phyloP scores from a whole-genome alignment of 495 filamentous ascomycete species.

The Penicillium macrosclerotiorum region DNA sequence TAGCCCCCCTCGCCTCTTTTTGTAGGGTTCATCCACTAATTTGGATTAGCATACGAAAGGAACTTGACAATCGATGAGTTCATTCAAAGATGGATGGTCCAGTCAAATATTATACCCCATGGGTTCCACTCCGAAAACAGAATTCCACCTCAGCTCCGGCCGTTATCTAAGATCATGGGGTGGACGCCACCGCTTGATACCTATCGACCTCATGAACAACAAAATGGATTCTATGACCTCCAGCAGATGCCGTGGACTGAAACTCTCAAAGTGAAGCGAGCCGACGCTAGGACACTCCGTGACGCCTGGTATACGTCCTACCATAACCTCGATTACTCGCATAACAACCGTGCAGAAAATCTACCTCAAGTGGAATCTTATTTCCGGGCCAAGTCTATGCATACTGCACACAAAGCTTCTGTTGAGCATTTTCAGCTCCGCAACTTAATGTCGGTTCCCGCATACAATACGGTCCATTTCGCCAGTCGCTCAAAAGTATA shows the following conservation, averaged over 20 bases:
- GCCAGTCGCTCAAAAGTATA: conserved; percentile 58
- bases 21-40: conserved; percentile 8
- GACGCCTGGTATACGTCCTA: conserved; percentile 47
- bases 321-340: conserved; percentile 38
- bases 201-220: conserved; percentile 41
- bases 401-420: conserved; percentile 59
- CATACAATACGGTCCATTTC: conserved; percentile 76
- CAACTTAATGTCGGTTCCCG: conserved; percentile 72
- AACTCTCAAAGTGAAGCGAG: conserved; percentile 58
- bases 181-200: conserved; percentile 44
- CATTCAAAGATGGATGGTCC: conserved; percentile 39
- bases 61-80: conserved; percentile 47
- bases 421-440: conserved; percentile 88
- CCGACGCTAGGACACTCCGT: conserved; percentile 58
- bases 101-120: conserved; percentile 19
- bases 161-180: conserved; percentile 29
- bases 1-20: conserved; percentile 2
- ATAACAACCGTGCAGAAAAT: conserved; percentile 19
- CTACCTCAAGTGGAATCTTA: conserved; percentile 40
- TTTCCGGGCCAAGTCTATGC: conserved; percentile 71
- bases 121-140: conserved; percentile 20
- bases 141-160: conserved; percentile 20
- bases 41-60: conserved; percentile 37
- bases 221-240: conserved; percentile 62
- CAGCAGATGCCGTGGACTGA: conserved; percentile 77